Evolutionary conservation across 306 rosid species (phyloP).

Genomic region (Delonix regia): DNA sequence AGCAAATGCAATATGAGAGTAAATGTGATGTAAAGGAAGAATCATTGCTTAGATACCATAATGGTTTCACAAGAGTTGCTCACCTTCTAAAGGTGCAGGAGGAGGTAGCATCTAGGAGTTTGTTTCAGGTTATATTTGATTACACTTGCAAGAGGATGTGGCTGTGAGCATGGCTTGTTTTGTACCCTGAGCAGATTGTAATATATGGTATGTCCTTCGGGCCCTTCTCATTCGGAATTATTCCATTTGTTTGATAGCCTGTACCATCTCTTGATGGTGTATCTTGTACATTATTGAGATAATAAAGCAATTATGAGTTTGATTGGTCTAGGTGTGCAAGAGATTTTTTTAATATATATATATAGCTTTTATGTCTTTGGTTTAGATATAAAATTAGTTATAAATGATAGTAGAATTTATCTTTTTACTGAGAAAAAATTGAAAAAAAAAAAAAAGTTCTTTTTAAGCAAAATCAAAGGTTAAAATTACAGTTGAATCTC

Average conservation of each 20-base stretch:
- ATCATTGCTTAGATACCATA: slow-evolving; percentile 50
- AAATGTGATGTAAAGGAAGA: slow-evolving; percentile 52
- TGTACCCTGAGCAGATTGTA: background rate
- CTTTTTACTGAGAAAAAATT: no score
- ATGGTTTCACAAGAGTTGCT: slow-evolving; percentile 75
- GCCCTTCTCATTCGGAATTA: background rate
- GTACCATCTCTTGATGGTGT: background rate
- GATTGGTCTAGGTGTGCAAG: background rate
- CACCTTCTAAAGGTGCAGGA: slow-evolving; percentile 65
- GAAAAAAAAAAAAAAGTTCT: no score
- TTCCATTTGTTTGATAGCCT: background rate
- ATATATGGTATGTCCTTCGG: background rate
- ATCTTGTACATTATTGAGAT: background rate
- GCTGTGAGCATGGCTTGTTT: slow-evolving; percentile 21
- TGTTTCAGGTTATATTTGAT: slow-evolving; percentile 70
- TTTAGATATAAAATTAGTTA: background rate
- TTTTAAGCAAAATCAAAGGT: no score
- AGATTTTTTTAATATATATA: background rate
- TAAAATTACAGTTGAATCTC: no score
- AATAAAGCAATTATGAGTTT: background rate
- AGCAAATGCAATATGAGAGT: slow-evolving; percentile 35
- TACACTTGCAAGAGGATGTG: slow-evolving; percentile 69
- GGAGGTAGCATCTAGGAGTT: slow-evolving; percentile 55
- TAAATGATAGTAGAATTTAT: no score
- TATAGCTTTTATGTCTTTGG: background rate